These are phyloP conservation scores for Linnemannia zychae DNA, from an alignment of 192 early-diverging fungal species.

Conservation along the genomic window DNA sequence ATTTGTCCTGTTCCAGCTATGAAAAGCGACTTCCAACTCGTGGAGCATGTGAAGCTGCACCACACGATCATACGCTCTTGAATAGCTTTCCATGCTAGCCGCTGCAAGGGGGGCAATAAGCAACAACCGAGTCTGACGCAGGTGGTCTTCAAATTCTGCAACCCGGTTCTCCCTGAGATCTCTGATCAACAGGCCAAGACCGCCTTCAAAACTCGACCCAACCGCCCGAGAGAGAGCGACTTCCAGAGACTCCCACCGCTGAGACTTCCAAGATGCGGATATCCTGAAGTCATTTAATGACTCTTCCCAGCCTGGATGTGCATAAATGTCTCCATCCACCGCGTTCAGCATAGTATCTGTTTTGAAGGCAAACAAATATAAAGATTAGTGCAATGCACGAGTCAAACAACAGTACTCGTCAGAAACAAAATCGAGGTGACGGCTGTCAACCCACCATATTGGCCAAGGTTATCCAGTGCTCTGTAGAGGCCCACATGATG, in stretches of 20 bases:
- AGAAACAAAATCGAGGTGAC: background rate
- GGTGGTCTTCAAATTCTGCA: constrained; percentile 37
- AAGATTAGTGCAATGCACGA: background rate
- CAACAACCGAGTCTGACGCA: constrained; percentile 59
- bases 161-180: constrained; percentile 57
- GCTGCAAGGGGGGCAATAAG: constrained; percentile 68
- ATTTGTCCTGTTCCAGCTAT: constrained; percentile 15
- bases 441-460: constrained; percentile 66
- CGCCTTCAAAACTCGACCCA: constrained; percentile 66
- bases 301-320: constrained; percentile 66
- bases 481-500: constrained; percentile 74
- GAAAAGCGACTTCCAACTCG: constrained; percentile 67
- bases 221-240: constrained; percentile 50
- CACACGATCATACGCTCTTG: constrained; percentile 67
- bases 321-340: constrained; percentile 30
- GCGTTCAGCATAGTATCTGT: constrained; percentile 28
- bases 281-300: constrained; percentile 63
- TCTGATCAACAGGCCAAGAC: constrained; percentile 66
- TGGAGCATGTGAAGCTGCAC: constrained; percentile 77
- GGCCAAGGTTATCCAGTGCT: constrained; percentile 76
- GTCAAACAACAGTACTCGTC: background rate
- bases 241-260: constrained; percentile 71
- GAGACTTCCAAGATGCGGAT: constrained; percentile 76
- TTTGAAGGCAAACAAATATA: background rate
- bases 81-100: constrained; percentile 77